Base-by-base conservation (phyloP, 768 basidiomycete genomes). In the Mycena galericulata region DNA sequence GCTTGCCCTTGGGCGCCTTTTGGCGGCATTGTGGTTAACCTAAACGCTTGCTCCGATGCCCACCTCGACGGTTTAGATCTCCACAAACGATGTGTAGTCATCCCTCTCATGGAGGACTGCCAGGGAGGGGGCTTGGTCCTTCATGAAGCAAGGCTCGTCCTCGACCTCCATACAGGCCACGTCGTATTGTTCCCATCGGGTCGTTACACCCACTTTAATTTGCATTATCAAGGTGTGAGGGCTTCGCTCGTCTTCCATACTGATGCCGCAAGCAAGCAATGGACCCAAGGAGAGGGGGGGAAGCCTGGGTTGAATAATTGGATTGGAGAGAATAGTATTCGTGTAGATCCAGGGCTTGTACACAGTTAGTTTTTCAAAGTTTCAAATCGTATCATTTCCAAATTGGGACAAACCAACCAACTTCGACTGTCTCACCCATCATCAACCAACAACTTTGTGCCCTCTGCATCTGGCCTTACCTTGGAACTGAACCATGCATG, bases 1-100 rank as follows among this genome's bases (percentile, higher is more conserved):
- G 57, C 57, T 22, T 59, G 57, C 36, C 57, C 57, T 6, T 59
- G 27, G 29, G 57, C 57, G 2, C 57, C 57, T 22, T 59, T 59
- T 24, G 57, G 57, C 5, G 57, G 57, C 10, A 34, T 59, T 10
- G 57, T 59, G 3, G 45, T 59, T 12, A 59, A 59, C 22, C 24
- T 59, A n/a, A 59, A 59, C 17, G 57, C 57, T 8, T 59, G 57
- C 45, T 59, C 29, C 2, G 43, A 45, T 26, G 43, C n/a, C 3
- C 57, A 59, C 41, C 27, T 4, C 2, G 57, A 59, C 32, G 20
- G 11, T 9, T 47, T 46, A 30, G 57, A 59, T 30, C 45, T 59
- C 3, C 12, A 32, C 10, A 59, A 59, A 24, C 6, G 30, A 11
- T 59, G 57, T n/a, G 17, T 59, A 1, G 43, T 59, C 5, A 32